phyloP scores from a whole-genome alignment of 805 yeast species.

The Osmozyma mogii region DNA sequence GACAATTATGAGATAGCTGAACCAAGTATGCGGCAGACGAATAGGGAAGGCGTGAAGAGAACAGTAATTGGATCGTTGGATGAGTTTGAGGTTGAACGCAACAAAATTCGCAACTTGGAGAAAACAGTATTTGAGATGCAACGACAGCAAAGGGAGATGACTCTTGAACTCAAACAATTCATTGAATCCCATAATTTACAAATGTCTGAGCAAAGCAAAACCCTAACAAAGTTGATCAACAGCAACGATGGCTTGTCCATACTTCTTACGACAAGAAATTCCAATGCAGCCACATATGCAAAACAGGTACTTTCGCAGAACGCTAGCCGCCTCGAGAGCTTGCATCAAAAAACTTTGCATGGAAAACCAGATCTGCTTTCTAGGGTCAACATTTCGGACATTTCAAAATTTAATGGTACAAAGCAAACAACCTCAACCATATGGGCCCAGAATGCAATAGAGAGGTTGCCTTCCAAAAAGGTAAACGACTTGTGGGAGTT shows the following conservation, averaged over 20 bases:
- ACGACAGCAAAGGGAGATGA: not conserved
- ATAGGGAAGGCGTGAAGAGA: conserved; percentile 10
- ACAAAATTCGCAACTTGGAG: conserved; percentile 6
- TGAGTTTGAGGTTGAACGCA: conserved; percentile 8
- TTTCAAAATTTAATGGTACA: conserved; percentile 4
- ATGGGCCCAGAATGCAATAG: conserved; percentile 10
- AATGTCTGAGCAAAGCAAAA: conserved; percentile 4
- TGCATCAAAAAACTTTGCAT: not conserved
- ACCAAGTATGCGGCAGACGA: conserved; percentile 12
- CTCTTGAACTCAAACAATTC: not conserved
- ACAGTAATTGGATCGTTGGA: conserved; percentile 12
- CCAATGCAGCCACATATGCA: not conserved
- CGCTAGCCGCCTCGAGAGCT: not conserved
- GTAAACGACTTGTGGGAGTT: conserved; percentile 22
- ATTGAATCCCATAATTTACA: conserved; percentile 8
- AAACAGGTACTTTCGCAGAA: not conserved
- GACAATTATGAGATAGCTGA: conserved; percentile 7
- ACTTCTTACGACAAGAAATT: conserved; percentile 4
- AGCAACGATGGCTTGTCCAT: conserved; percentile 14
- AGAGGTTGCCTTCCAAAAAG: conserved; percentile 20
- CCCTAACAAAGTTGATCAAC: conserved; percentile 11
- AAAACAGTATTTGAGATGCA: not conserved
- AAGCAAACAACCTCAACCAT: conserved; percentile 6
- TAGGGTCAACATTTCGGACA: conserved; percentile 2
- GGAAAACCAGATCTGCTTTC: conserved; percentile 3